Evolutionary conservation across 2,329 filamentous ascomycete species (phyloP).

Genomic region (Biscogniauxia sp.): DNA sequence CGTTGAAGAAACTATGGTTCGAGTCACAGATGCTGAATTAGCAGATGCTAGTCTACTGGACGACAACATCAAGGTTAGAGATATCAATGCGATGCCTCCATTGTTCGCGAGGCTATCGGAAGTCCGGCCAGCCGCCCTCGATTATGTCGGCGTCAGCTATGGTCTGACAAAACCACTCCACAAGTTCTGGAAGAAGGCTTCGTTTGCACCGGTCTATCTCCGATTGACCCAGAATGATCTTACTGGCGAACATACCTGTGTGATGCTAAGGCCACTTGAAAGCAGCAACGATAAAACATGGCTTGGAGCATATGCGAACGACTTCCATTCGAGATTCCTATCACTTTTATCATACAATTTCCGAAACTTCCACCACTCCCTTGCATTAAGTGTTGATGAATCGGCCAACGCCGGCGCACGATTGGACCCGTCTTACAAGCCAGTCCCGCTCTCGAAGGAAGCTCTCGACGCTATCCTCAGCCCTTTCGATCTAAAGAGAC

Average conservation of each 20-base stretch:
- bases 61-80: conserved; percentile 85
- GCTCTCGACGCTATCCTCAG: conserved; percentile 78
- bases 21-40: conserved; percentile 80
- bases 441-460: conserved; percentile 62
- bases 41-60: conserved; percentile 72
- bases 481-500: conserved; percentile 90
- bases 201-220: conserved; percentile 87
- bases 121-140: conserved; percentile 73
- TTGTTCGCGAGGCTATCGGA: conserved; percentile 87
- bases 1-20: conserved; percentile 64
- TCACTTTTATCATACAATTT: conserved; percentile 91
- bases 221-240: conserved; percentile 94
- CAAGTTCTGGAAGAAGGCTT: conserved; percentile 92
- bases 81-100: conserved; percentile 88
- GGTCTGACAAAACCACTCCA: conserved; percentile 84
- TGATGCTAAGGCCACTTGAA: conserved; percentile 85
- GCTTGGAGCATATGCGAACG: conserved; percentile 86
- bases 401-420: conserved; percentile 73
- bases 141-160: conserved; percentile 95
- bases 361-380: conserved; percentile 71
- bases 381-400: conserved; percentile 85
- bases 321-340: conserved; percentile 94
- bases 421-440: conserved; percentile 55
- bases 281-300: conserved; percentile 69
- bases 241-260: conserved; percentile 95